Conservation (phyloP, 192 early-diverging fungal genomes). For the Mortierella hygrophila region DNA sequence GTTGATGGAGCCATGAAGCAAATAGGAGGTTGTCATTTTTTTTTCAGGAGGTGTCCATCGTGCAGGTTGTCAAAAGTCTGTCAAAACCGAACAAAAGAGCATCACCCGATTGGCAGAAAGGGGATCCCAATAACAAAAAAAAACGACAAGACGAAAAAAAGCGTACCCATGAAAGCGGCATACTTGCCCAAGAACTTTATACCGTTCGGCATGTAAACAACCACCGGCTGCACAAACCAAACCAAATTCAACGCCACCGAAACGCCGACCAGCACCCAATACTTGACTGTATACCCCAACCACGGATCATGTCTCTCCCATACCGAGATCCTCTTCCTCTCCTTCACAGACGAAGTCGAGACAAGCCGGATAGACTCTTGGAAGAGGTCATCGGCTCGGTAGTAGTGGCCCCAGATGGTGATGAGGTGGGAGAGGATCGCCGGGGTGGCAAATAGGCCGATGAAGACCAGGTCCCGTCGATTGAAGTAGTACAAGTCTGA, state of each 20-base stretch:
- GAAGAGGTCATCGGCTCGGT: conserved; percentile 24
- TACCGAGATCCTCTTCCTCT: conserved; percentile 17
- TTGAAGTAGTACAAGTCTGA: conserved; percentile 34
- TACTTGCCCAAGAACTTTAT: conserved; percentile 20
- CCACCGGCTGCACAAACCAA: conserved; percentile 41
- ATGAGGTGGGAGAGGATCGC: conserved; percentile 32
- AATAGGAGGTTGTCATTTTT: not conserved
- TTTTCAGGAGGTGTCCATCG: not conserved
- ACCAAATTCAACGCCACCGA: conserved; percentile 24
- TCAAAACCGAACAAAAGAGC: not conserved
- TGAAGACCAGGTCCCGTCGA: conserved; percentile 28
- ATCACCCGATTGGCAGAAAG: not conserved
- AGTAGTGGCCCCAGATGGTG: conserved; percentile 56
- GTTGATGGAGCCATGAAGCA: not conserved
- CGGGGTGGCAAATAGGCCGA: conserved; percentile 19
- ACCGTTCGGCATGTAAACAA: conserved; percentile 22
- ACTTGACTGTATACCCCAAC: conserved; percentile 28
- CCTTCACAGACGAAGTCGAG: not conserved
- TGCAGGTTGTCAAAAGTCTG: not conserved
- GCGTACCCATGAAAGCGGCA: conserved; percentile 34
- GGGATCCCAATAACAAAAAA: not conserved
- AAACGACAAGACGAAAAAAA: not conserved
- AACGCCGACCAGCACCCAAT: conserved; percentile 27
- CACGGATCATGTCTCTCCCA: conserved; percentile 53
- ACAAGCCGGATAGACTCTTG: conserved; percentile 30